phyloP scores from a whole-genome alignment of 345 rosid genomes.

The Erucastrum elatum region DNA sequence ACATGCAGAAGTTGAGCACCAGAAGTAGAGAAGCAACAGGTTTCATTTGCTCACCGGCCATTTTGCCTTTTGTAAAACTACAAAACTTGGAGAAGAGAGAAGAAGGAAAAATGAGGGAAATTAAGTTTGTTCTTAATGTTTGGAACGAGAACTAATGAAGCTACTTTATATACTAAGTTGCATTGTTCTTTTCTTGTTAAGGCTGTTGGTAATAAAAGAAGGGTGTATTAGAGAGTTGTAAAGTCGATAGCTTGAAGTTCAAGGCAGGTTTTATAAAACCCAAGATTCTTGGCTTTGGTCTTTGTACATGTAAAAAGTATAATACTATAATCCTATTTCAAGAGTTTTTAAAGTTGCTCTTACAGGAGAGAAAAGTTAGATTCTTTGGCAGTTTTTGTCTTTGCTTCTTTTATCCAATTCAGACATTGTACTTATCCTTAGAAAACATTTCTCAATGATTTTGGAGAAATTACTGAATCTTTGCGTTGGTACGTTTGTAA shows the following conservation, averaged over 20 bases:
- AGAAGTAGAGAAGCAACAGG: conserved; percentile 63
- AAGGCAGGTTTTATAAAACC: conserved; percentile 47
- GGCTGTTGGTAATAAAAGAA: conserved; percentile 46
- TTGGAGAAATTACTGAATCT: neutral
- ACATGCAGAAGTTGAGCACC: conserved; percentile 84
- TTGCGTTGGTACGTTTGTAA: neutral
- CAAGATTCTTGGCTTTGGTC: conserved; percentile 44
- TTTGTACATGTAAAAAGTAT: conserved; percentile 36
- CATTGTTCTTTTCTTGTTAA: conserved; percentile 80
- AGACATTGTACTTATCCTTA: conserved; percentile 31
- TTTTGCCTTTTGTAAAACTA: conserved; percentile 24
- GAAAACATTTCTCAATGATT: conserved; percentile 5
- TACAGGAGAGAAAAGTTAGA: conserved; percentile 37
- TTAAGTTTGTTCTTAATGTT: conserved; percentile 20
- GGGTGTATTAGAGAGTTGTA: conserved; percentile 50
- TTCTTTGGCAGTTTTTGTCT: conserved; percentile 36
- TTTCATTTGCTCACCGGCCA: conserved; percentile 60
- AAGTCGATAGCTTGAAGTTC: conserved; percentile 59
- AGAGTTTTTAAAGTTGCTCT: conserved; percentile 23
- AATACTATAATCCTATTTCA: conserved; percentile 17
- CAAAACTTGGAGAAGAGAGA: conserved; percentile 1
- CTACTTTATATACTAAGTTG: conserved; percentile 35
- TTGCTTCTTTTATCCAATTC: conserved; percentile 19
- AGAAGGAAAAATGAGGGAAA: conserved; percentile 5
- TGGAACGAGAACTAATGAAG: conserved; percentile 29